Evolutionary conservation across 2,329 filamentous ascomycete species (phyloP).

Genomic region (Ploettnerulaceae sp.): DNA sequence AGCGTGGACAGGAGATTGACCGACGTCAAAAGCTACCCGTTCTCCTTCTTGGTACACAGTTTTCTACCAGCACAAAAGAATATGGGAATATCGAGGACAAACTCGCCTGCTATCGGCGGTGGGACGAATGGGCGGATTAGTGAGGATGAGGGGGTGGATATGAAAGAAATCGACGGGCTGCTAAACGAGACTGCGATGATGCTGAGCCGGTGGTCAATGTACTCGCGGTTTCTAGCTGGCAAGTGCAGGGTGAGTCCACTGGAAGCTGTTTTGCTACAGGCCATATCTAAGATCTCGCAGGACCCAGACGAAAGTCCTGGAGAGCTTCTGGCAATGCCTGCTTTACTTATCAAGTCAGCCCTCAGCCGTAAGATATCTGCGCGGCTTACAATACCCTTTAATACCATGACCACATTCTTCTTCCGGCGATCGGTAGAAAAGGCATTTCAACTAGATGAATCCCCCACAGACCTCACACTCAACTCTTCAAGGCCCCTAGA

Average conservation of each 20-base stretch:
- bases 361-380: conserved; percentile 72
- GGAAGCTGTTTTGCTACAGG: conserved; percentile 22
- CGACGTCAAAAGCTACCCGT: conserved; percentile 96
- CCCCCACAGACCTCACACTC: conserved; percentile 72
- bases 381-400: conserved; percentile 76
- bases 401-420: conserved; percentile 92
- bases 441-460: conserved; percentile 93
- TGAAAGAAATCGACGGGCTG: conserved; percentile 89
- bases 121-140: conserved; percentile 52
- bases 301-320: conserved; percentile 48
- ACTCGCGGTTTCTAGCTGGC: conserved; percentile 79
- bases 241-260: conserved; percentile 68
- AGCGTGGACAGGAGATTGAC: conserved; percentile 80
- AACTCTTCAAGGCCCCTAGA: conserved; percentile 67
- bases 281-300: conserved; percentile 39
- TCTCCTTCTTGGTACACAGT: conserved; percentile 93
- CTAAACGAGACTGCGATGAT: conserved; percentile 87
- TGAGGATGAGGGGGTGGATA: conserved; percentile 90
- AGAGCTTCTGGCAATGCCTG: conserved; percentile 59
- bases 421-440: conserved; percentile 95
- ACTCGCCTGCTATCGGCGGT: conserved; percentile 66
- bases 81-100: conserved; percentile 61
- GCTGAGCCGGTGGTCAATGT: conserved; percentile 89
- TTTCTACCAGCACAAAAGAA: conserved; percentile 70
- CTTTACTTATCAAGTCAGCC: conserved; percentile 72